A percentile compares a stretch with the other conserved stretches of the same genome.
Conservation (phyloP, 345 rosid genomes). For the Gossypium turneri region DNA sequence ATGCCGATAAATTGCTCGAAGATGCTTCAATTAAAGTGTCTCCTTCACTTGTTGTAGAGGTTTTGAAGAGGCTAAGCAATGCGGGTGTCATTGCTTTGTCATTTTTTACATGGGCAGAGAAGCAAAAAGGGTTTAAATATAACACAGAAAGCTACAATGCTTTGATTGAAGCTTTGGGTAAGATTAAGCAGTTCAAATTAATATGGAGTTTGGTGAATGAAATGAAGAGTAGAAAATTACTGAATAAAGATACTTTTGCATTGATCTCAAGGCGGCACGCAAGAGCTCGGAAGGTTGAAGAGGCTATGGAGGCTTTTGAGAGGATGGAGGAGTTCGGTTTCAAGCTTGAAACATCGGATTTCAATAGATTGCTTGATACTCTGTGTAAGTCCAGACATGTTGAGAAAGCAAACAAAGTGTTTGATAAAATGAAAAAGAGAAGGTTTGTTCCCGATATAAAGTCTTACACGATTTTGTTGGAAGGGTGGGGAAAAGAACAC, state of each 20-base stretch:
- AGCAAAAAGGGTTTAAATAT: constrained; percentile 51
- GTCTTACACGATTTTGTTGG: constrained; percentile 68
- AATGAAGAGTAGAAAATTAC: constrained; percentile 56
- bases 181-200: constrained; percentile 73
- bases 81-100: constrained; percentile 51
- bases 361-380: constrained; percentile 61
- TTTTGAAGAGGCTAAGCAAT: constrained; percentile 70
- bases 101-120: constrained; percentile 70
- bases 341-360: constrained; percentile 50
- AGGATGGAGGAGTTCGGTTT: constrained; percentile 73
- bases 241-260: constrained; percentile 70
- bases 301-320: constrained; percentile 63
- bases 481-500: constrained; percentile 79
- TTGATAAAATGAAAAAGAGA: constrained; percentile 69
- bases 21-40: constrained; percentile 45
- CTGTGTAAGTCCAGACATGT: constrained; percentile 68
- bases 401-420: constrained; percentile 69
- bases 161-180: constrained; percentile 72
- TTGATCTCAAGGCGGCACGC: constrained; percentile 70
- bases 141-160: constrained; percentile 62
- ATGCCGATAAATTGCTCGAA: constrained; percentile 33
- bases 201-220: constrained; percentile 60
- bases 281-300: constrained; percentile 62
- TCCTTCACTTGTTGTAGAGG: constrained; percentile 44
- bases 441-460: constrained; percentile 63